A percentile compares a stretch with the other conserved stretches of the same genome.
These are phyloP conservation scores for Dryas integrifolia DNA, from an alignment of 331 rosid genomes.

Conservation along the genomic window DNA sequence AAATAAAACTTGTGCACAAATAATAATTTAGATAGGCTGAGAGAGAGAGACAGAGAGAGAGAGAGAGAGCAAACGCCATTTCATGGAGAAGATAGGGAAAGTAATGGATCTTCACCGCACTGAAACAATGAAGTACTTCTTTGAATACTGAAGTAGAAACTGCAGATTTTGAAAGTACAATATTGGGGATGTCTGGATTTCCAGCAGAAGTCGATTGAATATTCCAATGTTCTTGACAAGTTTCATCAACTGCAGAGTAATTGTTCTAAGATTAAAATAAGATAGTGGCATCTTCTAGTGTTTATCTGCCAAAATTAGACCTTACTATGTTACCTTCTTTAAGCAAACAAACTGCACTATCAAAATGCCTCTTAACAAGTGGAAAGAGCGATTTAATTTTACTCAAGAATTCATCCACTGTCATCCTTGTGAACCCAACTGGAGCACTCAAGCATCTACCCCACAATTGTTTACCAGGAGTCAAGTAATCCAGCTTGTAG, in stretches of 20 bases:
- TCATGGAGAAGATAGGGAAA: not conserved
- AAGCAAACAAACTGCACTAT: slow-evolving; percentile 23
- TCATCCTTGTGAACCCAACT: slow-evolving; percentile 33
- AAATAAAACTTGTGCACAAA: not conserved
- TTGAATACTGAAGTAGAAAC: slow-evolving; percentile 31
- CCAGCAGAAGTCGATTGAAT: slow-evolving; percentile 32
- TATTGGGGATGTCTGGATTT: slow-evolving; percentile 36
- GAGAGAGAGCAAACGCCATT: not conserved
- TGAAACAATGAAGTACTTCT: slow-evolving; percentile 37
- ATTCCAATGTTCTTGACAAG: slow-evolving; percentile 42
- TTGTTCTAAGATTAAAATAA: slow-evolving; percentile 1
- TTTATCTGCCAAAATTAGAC: slow-evolving; percentile 1
- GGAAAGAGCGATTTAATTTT: slow-evolving; percentile 33
- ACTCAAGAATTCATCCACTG: slow-evolving; percentile 23
- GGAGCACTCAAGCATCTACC: slow-evolving; percentile 29
- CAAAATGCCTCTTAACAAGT: slow-evolving; percentile 32
- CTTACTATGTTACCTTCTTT: slow-evolving; percentile 24
- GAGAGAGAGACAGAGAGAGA: not conserved
- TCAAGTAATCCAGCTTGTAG: slow-evolving; percentile 35
- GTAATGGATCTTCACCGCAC: slow-evolving; percentile 24
- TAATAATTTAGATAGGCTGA: slow-evolving; percentile 6
- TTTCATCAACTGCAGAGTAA: slow-evolving; percentile 27
- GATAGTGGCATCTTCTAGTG: not conserved
- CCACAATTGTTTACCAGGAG: slow-evolving; percentile 31
- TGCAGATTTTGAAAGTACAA: slow-evolving; percentile 31